These are phyloP conservation scores for Rhizopus delemar DNA, from an alignment of 371 early-diverging fungal genomes.

Conservation along the genomic window DNA sequence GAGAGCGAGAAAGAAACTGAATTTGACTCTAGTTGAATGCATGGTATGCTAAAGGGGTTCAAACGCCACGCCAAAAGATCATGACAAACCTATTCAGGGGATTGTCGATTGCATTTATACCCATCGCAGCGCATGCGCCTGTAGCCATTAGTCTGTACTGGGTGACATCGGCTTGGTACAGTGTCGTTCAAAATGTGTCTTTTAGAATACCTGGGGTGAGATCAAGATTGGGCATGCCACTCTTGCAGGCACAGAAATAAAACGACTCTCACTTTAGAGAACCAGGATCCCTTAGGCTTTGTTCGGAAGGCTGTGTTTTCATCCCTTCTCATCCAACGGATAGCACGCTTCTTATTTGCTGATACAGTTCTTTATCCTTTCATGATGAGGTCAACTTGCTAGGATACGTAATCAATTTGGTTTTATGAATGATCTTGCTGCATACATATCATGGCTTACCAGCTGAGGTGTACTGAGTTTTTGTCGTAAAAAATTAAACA, in stretches of 20 bases:
- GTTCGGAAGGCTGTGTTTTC: no score
- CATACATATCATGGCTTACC: no score
- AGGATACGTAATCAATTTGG: no score
- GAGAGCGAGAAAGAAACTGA: neutral
- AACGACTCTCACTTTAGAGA: no score
- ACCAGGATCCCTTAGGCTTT: constrained; percentile 2
- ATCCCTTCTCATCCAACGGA: no score
- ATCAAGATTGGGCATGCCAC: constrained; percentile 25
- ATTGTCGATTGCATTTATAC: constrained; percentile 64
- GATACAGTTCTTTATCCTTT: no score
- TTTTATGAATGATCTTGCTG: no score
- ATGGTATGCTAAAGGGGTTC: constrained; percentile 45
- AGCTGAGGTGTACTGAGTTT: no score
- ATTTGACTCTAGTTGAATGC: constrained; percentile 48
- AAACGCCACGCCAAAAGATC: constrained; percentile 45
- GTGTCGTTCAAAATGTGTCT: constrained; percentile 57
- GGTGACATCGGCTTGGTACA: constrained; percentile 64
- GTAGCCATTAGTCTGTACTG: constrained; percentile 68
- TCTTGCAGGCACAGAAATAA: neutral
- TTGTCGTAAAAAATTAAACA: no score
- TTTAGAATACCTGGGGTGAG: constrained; percentile 51
- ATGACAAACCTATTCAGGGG: constrained; percentile 59
- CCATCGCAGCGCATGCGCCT: constrained; percentile 72
- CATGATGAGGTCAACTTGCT: no score
- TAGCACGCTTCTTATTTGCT: no score